Evolutionary conservation across 2,329 filamentous ascomycete genomes (phyloP).

Genomic region (Pyrenophora teres): DNA sequence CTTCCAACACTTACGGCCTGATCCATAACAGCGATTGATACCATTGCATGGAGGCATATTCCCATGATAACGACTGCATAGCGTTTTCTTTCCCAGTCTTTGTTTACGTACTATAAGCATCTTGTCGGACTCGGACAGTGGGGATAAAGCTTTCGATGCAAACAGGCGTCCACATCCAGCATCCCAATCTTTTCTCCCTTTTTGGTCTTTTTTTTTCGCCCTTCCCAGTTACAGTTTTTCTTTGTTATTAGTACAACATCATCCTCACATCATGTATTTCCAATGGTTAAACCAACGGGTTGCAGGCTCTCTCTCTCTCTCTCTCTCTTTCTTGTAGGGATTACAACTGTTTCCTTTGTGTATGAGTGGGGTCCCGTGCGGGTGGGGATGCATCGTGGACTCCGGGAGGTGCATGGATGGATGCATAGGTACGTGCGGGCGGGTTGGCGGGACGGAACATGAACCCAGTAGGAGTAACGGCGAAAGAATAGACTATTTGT

Average conservation of each 20-base stretch:
- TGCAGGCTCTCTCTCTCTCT: slow-evolving; percentile 4
- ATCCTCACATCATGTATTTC: neutral
- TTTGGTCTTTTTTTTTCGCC: neutral
- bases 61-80: slow-evolving; percentile 46
- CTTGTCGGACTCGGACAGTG: slow-evolving; percentile 3
- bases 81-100: slow-evolving; percentile 31
- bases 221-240: slow-evolving; percentile 23
- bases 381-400: neutral
- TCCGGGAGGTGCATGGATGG: neutral
- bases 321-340: neutral
- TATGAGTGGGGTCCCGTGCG: neutral
- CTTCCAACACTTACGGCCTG: slow-evolving; percentile 14
- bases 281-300: neutral
- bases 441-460: neutral
- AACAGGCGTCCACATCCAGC: slow-evolving; percentile 12
- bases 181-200: neutral
- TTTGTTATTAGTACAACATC: slow-evolving; percentile 12
- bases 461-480: slow-evolving; percentile 1
- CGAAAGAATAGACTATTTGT: slow-evolving; percentile 4
- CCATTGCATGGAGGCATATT: slow-evolving; percentile 27
- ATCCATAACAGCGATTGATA: slow-evolving; percentile 13
- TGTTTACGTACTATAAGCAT: slow-evolving; percentile 33
- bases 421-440: neutral
- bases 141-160: slow-evolving; percentile 15
- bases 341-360: slow-evolving; percentile 3